Evolutionary conservation across 805 yeast species (phyloP), one percentile per base, ranked within the genome.

Genomic region (Blastobotrys parvus): DNA sequence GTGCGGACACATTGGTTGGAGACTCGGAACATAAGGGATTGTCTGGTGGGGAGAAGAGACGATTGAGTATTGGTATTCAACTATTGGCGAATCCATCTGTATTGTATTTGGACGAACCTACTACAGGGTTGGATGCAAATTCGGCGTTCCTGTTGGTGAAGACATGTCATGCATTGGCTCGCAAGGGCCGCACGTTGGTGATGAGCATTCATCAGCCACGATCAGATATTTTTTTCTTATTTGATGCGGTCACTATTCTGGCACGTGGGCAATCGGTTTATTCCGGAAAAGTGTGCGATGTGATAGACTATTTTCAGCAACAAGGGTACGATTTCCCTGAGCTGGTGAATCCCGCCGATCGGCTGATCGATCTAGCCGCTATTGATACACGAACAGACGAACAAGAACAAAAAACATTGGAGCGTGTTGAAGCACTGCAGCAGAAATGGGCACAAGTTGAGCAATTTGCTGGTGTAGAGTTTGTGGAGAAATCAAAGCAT

Each of bases 201-300:
- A 65, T 84, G 60, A 80, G 88, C 40, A 81, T 86, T 33, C 95
- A 86, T 57, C 95, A 86, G 59, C 95, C 95, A 0, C 62, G 95
- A 32, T 74, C 82, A 0, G 94, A 86, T 58, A 83, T 86, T 38
- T 69, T 83, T 32, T 70, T 71, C 43, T 59, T 81, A 19, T 77
- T 86, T 45, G 94, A 87, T 56, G 69, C 74, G 39, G 64, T 86
- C 3, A 73, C 86, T 46, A 67, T 86, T 2, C 61, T 87, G 34
- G 77, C 80, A 31, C 87, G 89, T 1, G 82, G 70, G 15, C 53
- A 64, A 18, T 59, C 67, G 39, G 65, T 71, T 18, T 72, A 65
- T 45, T 69, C 71, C 39, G 77, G 75, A 2, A 74, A 76, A 1
- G 66, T 71, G 4, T 52, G 61, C 18, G 54, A 58, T 1, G 68